Base-by-base conservation (phyloP, 2,329 filamentous ascomycete species). In the Colletotrichum sidae region DNA sequence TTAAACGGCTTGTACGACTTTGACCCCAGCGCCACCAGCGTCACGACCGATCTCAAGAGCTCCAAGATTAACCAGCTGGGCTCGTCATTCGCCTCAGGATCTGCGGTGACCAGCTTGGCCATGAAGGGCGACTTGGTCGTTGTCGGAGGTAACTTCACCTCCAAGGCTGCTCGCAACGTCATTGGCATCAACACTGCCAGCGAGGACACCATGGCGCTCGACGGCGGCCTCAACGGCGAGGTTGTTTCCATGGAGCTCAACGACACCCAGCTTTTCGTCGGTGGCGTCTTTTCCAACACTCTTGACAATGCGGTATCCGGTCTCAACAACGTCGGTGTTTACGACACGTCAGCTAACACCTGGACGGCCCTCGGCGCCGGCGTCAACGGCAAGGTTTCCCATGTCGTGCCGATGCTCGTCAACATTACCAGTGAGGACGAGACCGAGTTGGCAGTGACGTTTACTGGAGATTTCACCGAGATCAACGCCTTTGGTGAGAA, bases 1-100 rank as follows among this genome's bases (percentile, higher is more conserved):
- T 81, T 99, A 57, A 97, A 97, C 73, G 94, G 94, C 8, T 81
- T 99, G 2, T 98, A 92, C 75, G 96, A 98, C 72, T 97, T 92
- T 74, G 86, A 96, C 70, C 92, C 94, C 0, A 84, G 83, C 15
- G 74, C 84, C 64, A 81, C 83, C 11, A 82, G 83, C 0, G 80
- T 92, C 39, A 83, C 88, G 68, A 83, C 84, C 1, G 81, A 92
- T 69, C 88, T 96, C 63, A 83, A 87, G 12, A 84, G 85, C 34
- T 97, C 94, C 2, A 84, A 88, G 13, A 89, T 97, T 73, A 90
- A 96, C 76, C 84, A 86, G 71, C 90, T 95, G 41, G 93, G 93
- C 15, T 87, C 87, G 39, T 86, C 84, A 60, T 90, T 98, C 57
- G 81, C 87, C 11, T 78, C 83, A 7, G 84, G 85, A 46, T 94